Conservation (phyloP, 768 basidiomycete genomes). For the Mrakia hoshinonis region DNA sequence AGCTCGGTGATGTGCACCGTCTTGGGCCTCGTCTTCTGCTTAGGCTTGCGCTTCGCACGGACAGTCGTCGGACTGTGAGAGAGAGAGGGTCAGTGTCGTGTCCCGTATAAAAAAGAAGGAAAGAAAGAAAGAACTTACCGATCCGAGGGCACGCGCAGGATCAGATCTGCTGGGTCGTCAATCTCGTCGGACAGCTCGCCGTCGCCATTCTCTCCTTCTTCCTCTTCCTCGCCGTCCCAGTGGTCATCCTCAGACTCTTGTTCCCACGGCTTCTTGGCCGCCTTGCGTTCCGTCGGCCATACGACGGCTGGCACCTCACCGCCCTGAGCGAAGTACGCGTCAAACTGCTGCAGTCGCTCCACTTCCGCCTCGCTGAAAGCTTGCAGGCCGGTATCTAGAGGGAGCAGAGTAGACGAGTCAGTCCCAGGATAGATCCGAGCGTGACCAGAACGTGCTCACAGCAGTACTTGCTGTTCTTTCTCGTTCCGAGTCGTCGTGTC, state of each 20-base stretch:
- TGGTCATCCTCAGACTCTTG: constrained; percentile 4
- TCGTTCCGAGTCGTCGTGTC: constrained; percentile 80
- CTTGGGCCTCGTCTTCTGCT: neutral
- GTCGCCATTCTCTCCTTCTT: neutral
- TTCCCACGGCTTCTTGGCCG: neutral
- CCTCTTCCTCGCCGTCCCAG: neutral
- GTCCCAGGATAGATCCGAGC: neutral
- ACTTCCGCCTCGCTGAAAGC: neutral
- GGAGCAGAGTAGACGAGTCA: neutral
- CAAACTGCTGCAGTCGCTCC: constrained; percentile 3
- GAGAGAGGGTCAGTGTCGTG: neutral
- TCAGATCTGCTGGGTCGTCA: too few relatives aligned
- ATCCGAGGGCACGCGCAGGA: too few relatives aligned
- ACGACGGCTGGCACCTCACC: too few relatives aligned
- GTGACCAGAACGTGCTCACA: constrained; percentile 48
- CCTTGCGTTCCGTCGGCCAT: neutral
- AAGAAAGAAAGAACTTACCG: neutral
- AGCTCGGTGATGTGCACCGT: constrained; percentile 5
- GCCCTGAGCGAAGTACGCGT: neutral
- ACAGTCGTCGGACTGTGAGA: neutral
- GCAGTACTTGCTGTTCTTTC: constrained; percentile 95
- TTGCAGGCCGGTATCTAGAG: neutral
- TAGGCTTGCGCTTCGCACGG: neutral
- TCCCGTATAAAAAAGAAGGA: neutral
- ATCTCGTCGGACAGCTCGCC: neutral